Base-by-base conservation (phyloP, 441 rosid species). In the Populus hybrid region DNA sequence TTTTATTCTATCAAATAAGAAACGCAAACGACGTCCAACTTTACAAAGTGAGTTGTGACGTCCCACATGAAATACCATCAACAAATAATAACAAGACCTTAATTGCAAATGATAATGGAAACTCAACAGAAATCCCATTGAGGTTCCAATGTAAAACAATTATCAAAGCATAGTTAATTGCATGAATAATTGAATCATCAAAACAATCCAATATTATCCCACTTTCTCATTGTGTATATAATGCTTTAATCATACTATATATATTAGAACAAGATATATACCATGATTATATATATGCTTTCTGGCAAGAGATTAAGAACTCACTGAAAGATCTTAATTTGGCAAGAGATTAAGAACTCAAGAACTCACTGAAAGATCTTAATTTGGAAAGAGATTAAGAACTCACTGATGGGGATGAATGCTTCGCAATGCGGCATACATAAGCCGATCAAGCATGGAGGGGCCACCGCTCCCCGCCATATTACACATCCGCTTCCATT, bases 371-470 rank as follows among this genome's bases (percentile, higher is more conserved):
- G 45, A 40, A 10, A 40, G 45, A 40, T 40, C 45, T 10, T 33
- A 33, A 6, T 33, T 33, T 33, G 35, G 35, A 7, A 33, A 33
- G 35, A 33, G 35, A 33, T 33, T 33, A 33, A 33, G 35, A 2
- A 38, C 9, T 40, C 45, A 40, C 1, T 2, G 28, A 61, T 61
- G 65, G 24, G 23, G 24, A 45, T 12, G 29, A 31, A 74, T 16
- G 61, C 63, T 36, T 71, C 81, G 71, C 45, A 59, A 26, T 33
- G 79, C 81, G 76, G 81, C 81, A 66, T 74, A 61, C 12, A 61
- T 21, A 23, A 23, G 65, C 31, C 21, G 18, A 11, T 40, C 45
- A 40, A 9, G 50, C n/a, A 26, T 42, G 66, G 29, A 31, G 24
- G 26, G 77, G 53, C 67, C 73, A 9, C 76, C 21, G 9, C 31